These are phyloP conservation scores for Colletotrichum orbiculare DNA, from an alignment of 2,329 filamentous ascomycete genomes.

Conservation along the genomic window DNA sequence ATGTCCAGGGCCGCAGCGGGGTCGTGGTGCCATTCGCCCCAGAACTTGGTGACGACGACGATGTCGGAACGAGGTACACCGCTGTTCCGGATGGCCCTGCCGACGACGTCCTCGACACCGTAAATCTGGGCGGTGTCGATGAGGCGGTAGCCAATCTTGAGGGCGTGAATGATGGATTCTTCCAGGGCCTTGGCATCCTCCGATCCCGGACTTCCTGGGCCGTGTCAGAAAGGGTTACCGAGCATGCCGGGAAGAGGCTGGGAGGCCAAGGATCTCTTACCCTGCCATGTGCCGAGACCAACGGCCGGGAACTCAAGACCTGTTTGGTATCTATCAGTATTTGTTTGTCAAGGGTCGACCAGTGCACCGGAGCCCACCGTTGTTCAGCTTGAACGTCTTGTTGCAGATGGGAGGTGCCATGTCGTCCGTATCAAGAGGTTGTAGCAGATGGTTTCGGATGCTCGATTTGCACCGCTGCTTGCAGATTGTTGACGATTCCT, in stretches of 20 bases:
- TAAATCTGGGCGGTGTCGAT: constrained; percentile 44
- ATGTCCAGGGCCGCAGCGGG: constrained; percentile 42
- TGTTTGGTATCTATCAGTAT: background rate
- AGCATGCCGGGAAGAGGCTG: too few relatives aligned
- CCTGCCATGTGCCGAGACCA: constrained; percentile 43
- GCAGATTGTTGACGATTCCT: too few relatives aligned
- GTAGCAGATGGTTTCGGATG: background rate
- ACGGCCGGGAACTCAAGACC: constrained; percentile 39
- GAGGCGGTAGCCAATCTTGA: constrained; percentile 45
- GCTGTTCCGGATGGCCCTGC: constrained; percentile 45
- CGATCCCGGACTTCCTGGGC: constrained; percentile 30
- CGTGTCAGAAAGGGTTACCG: background rate
- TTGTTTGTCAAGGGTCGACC: background rate
- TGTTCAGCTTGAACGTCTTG: constrained; percentile 38
- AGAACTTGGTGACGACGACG: constrained; percentile 56
- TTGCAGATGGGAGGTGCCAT: constrained; percentile 36
- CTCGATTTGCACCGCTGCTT: too few relatives aligned
- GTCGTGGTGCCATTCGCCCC: constrained; percentile 48
- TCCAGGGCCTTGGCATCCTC: constrained; percentile 41
- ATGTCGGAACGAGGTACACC: constrained; percentile 55
- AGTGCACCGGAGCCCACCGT: constrained; percentile 7
- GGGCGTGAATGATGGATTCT: constrained; percentile 45
- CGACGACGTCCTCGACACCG: constrained; percentile 43
- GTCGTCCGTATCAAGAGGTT: background rate
- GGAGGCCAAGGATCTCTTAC: constrained; percentile 15